phyloP scores from a whole-genome alignment of 495 filamentous ascomycete genomes.

The Aspergillus egyptiacus region DNA sequence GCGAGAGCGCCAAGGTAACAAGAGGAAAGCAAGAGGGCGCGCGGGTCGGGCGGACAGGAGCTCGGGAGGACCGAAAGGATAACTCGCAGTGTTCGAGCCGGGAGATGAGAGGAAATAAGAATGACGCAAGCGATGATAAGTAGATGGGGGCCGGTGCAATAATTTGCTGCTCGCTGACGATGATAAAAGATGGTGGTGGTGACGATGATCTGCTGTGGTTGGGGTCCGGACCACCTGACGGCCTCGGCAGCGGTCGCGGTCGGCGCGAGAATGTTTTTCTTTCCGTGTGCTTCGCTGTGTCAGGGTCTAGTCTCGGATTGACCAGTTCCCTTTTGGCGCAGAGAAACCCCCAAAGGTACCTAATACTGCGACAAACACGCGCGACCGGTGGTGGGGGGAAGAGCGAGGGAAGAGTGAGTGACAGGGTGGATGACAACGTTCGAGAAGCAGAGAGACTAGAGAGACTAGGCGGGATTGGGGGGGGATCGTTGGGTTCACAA shows the following conservation, averaged over 20 bases:
- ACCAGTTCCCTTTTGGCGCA: background rate
- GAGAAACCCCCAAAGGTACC: background rate
- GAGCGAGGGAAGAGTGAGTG: background rate
- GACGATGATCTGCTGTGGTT: conserved; percentile 19
- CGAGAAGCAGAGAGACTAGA: background rate
- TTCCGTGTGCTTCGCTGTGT: no score
- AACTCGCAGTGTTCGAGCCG: background rate
- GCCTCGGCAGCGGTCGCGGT: conserved; percentile 24
- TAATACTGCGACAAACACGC: conserved; percentile 5
- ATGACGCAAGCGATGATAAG: conserved; percentile 2
- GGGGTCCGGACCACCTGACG: conserved; percentile 26
- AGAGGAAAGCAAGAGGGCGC: conserved; percentile 15
- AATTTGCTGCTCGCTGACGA: conserved; percentile 8
- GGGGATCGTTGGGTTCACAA: conserved; percentile 5
- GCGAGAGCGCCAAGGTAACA: conserved; percentile 28
- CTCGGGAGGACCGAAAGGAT: conserved; percentile 3
- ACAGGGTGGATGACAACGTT: background rate
- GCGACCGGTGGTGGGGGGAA: conserved; percentile 15
- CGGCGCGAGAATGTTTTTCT: conserved; percentile 16
- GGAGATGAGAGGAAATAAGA: background rate
- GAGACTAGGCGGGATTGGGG: conserved; percentile 9
- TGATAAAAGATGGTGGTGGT: conserved; percentile 17
- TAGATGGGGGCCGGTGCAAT: conserved; percentile 2
- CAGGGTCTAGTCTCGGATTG: background rate
- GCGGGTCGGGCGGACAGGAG: conserved; percentile 6